Base-by-base conservation (phyloP, 2,329 filamentous ascomycete species). In the Dothideomycetes sp. region DNA sequence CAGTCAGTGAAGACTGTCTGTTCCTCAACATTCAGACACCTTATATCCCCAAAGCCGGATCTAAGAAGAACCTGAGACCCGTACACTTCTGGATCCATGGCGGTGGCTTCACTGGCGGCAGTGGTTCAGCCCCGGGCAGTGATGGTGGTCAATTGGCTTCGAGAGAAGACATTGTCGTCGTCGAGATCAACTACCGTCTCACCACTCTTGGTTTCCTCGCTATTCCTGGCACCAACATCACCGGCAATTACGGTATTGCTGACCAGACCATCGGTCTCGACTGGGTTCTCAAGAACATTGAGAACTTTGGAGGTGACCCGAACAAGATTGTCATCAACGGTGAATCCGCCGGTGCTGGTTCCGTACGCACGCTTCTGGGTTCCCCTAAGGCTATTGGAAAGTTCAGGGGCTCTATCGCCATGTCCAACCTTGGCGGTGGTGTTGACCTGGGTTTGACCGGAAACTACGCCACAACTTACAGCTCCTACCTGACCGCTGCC, bases 131-230 rank as follows among this genome's bases (percentile, higher is more conserved):
- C 34, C 47, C 56, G 8, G 55, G 53, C 1, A 52, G 53, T 8
- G 74, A 79, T 45, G 71, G 73, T 15, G 70, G 70, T 3, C 74
- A 74, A 46, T 58, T 78, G 3, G 74, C 70, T 0, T 74, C 71
- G 3, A 65, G 74, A 34, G 73, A 73, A 16, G 74, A 78, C 45
- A 65, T 78, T 13, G 71, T 80, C 0, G 65, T 76, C 3, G 75
- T 80, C 4, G 58, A 59, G 6, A 72, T 78, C 59, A 78, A 79
- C 58, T 79, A 79, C 54, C 70, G 76, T 7, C 57, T 78, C 3
- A 66, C 64, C 0, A 75, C 71, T 0, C 61, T 79, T 1, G 76
- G 76, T 0, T 79, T 76, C 49, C 58, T 79, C 0, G 74, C 74
- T 1, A 61, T 77, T 6, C 64, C 69, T 4, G 68, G 74, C 29